Evolutionary conservation across 2,329 filamentous ascomycete species (phyloP).

Genomic region (Cylindrodendrum hubeiense): DNA sequence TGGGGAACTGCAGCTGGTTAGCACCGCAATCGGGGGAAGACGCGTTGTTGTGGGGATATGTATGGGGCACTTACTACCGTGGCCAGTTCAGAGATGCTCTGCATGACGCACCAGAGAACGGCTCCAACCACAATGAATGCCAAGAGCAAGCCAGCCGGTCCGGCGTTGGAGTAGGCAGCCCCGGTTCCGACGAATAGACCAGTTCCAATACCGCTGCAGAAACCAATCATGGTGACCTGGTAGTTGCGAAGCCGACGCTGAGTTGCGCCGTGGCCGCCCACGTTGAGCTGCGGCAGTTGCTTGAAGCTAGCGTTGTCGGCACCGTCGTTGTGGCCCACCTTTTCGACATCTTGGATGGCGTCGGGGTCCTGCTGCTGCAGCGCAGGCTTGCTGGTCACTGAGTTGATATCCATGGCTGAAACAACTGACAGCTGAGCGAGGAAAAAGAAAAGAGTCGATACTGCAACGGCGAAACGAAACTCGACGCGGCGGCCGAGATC

Average conservation of each 20-base stretch:
- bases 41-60: not conserved
- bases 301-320: slow-evolving; percentile 4
- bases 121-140: slow-evolving; percentile 37
- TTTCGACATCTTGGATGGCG: slow-evolving; percentile 16
- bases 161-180: slow-evolving; percentile 39
- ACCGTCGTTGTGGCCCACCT: not conserved
- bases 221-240: slow-evolving; percentile 42
- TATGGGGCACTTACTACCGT: slow-evolving; percentile 30
- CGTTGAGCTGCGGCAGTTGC: slow-evolving; percentile 37
- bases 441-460: not conserved
- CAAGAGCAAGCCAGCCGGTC: slow-evolving; percentile 40
- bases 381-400: not conserved
- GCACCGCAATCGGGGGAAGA: not conserved
- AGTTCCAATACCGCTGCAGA: slow-evolving; percentile 41
- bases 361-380: slow-evolving; percentile 13
- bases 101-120: slow-evolving; percentile 43
- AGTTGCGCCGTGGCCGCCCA: slow-evolving; percentile 37
- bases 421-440: not conserved
- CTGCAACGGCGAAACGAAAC: not conserved
- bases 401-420: slow-evolving; percentile 3
- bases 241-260: slow-evolving; percentile 39
- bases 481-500: not conserved
- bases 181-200: slow-evolving; percentile 41
- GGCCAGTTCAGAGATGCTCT: slow-evolving; percentile 41
- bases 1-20: slow-evolving; percentile 29